Evolutionary conservation across 768 basidiomycete genomes (phyloP).

Genomic region (Panus rudis): DNA sequence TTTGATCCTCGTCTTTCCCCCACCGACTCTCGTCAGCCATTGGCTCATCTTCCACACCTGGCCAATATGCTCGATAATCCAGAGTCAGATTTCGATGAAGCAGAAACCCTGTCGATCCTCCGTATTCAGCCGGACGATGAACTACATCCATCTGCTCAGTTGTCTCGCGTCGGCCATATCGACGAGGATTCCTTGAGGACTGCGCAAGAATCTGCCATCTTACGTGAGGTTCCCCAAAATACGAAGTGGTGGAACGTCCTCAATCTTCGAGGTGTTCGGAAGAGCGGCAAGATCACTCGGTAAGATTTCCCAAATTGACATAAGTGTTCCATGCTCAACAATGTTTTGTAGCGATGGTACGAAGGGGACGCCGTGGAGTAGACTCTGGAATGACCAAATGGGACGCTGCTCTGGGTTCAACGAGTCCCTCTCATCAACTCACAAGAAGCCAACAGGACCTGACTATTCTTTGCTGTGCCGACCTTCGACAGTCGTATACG

Average conservation of each 20-base stretch:
- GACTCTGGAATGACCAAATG: constrained; percentile 69
- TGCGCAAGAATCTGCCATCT: constrained; percentile 62
- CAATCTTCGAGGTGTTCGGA: constrained; percentile 55
- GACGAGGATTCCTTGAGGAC: constrained; percentile 32
- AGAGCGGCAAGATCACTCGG: constrained; percentile 32
- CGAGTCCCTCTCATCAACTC: neutral
- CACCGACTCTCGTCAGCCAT: constrained; percentile 55
- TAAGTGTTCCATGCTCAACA: neutral
- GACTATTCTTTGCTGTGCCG: constrained; percentile 46
- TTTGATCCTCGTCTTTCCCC: constrained; percentile 52
- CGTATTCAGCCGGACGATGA: too few species aligned
- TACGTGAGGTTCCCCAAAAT: constrained; percentile 70
- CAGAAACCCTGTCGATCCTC: constrained; percentile 1
- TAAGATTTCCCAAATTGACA: too few species aligned
- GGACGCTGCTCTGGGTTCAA: constrained; percentile 46
- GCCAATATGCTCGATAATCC: neutral
- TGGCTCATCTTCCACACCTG: constrained; percentile 50
- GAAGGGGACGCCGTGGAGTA: constrained; percentile 66
- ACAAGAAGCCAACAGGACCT: constrained; percentile 13
- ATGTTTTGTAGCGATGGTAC: constrained; percentile 26
- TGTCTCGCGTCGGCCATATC: too few species aligned
- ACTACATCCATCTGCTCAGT: too few species aligned
- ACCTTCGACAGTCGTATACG: constrained; percentile 79
- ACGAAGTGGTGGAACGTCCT: constrained; percentile 66
- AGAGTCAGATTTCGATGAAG: constrained; percentile 9